Percentiles rank a stretch among this genome's conserved stretches.
Conservation (phyloP, 208 protist species). For the Crithidia expoeki region DNA sequence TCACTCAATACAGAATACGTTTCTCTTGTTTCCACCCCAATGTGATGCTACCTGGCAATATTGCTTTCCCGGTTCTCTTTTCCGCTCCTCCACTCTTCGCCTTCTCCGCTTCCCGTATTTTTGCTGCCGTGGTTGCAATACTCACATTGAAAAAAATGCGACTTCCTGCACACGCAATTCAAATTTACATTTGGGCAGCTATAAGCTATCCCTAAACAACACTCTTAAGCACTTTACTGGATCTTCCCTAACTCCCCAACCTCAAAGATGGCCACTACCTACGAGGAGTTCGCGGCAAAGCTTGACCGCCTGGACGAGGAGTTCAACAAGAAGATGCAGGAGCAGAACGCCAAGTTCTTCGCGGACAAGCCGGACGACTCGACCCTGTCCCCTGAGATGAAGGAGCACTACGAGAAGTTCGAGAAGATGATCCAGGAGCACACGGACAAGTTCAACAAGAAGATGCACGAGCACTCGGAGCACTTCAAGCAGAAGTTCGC, state of each 20-base stretch:
- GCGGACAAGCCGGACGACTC: slow-evolving; percentile 90
- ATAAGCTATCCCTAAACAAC: too few relatives aligned
- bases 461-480: slow-evolving; percentile 91
- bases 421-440: slow-evolving; percentile 94
- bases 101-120: too few relatives aligned
- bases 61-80: too few relatives aligned
- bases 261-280: slow-evolving; percentile 82
- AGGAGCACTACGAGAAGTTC: slow-evolving; percentile 93
- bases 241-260: neutral
- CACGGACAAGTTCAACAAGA: slow-evolving; percentile 94
- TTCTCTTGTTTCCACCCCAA: too few relatives aligned
- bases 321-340: slow-evolving; percentile 93
- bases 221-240: neutral
- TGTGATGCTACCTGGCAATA: too few relatives aligned
- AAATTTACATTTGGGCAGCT: too few relatives aligned
- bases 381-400: slow-evolving; percentile 91
- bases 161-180: too few relatives aligned
- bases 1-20: too few relatives aligned
- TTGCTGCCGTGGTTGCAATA: too few relatives aligned
- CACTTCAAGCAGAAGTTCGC: slow-evolving; percentile 93
- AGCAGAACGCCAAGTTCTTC: slow-evolving; percentile 94
- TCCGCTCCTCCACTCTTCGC: too few relatives aligned
- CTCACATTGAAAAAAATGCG: too few relatives aligned
- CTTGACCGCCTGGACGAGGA: slow-evolving; percentile 91
- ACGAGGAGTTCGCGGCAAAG: slow-evolving; percentile 88